phyloP scores from a whole-genome alignment of 31 red algal genomes.

The Asparagopsis taxiformis region DNA sequence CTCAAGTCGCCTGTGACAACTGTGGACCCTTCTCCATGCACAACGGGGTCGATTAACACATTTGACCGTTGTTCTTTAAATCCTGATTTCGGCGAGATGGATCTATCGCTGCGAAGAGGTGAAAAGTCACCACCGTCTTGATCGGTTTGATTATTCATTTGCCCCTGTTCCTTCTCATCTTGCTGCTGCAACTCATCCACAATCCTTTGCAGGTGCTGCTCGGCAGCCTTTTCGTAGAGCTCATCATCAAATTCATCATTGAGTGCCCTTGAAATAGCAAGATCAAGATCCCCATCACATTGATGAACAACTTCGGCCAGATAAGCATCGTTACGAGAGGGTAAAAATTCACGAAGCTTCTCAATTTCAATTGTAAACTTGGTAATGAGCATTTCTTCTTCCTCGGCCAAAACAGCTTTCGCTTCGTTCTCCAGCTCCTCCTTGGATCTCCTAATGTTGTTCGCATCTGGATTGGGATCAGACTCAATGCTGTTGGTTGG shows the following conservation, averaged over 20 bases:
- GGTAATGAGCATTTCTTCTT: slow-evolving; percentile 13
- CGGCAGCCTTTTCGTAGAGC: slow-evolving; percentile 27
- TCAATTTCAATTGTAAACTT: slow-evolving; percentile 32
- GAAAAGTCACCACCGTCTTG: too few relatives aligned
- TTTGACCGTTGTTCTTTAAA: too few relatives aligned
- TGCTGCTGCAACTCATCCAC: slow-evolving; percentile 1
- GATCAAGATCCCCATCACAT: slow-evolving; percentile 48
- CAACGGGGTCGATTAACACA: too few relatives aligned
- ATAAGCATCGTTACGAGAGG: slow-evolving; percentile 32
- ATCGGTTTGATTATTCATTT: neutral
- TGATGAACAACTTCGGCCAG: slow-evolving; percentile 44
- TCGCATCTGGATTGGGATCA: too few relatives aligned
- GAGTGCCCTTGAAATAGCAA: slow-evolving; percentile 38
- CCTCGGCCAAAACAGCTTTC: slow-evolving; percentile 15
- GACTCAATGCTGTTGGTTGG: too few relatives aligned
- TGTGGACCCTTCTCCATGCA: too few relatives aligned
- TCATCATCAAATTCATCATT: slow-evolving; percentile 37
- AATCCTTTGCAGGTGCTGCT: neutral
- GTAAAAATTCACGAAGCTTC: slow-evolving; percentile 30
- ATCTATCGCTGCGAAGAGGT: too few relatives aligned
- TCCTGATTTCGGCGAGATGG: too few relatives aligned
- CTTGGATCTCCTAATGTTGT: neutral
- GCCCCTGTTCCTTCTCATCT: neutral
- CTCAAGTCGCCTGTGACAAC: too few relatives aligned
- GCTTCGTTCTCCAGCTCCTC: slow-evolving; percentile 49